phyloP scores from a whole-genome alignment of 106 monocot species.

The Triglochin maritima region DNA sequence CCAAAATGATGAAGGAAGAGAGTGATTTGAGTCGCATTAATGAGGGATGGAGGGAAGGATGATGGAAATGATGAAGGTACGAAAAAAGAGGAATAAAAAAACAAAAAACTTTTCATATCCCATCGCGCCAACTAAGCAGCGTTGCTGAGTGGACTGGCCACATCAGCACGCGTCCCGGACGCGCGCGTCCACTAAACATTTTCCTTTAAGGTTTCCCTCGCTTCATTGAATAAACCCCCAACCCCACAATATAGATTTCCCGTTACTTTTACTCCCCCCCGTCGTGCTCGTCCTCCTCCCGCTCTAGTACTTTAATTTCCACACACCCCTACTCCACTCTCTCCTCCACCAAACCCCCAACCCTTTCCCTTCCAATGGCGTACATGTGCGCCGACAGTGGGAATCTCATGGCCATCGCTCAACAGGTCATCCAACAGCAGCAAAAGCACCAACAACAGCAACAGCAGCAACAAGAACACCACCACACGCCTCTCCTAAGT shows the following conservation, averaged over 20 bases:
- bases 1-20: no score
- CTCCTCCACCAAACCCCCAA: background rate
- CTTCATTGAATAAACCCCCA: no score
- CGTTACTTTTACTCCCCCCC: background rate
- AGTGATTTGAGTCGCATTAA: no score
- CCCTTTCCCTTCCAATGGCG: conserved; percentile 23
- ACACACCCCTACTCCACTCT: background rate
- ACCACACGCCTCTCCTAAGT: conserved; percentile 1
- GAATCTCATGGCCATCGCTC: conserved; percentile 97
- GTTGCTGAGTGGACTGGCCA: no score
- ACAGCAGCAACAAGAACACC: conserved; percentile 45
- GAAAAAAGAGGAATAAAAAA: no score
- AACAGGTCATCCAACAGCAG: conserved; percentile 91
- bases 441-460: conserved; percentile 67
- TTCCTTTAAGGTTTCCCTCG: no score
- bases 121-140: no score
- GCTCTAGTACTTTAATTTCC: background rate
- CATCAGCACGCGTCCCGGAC: no score
- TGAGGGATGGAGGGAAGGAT: no score
- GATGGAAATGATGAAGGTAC: no score
- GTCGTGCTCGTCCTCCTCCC: background rate
- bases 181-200: no score
- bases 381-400: conserved; percentile 97
- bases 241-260: background rate
- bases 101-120: no score